Conservation (phyloP, 768 basidiomycete species). For the Calocybe cyanea region DNA sequence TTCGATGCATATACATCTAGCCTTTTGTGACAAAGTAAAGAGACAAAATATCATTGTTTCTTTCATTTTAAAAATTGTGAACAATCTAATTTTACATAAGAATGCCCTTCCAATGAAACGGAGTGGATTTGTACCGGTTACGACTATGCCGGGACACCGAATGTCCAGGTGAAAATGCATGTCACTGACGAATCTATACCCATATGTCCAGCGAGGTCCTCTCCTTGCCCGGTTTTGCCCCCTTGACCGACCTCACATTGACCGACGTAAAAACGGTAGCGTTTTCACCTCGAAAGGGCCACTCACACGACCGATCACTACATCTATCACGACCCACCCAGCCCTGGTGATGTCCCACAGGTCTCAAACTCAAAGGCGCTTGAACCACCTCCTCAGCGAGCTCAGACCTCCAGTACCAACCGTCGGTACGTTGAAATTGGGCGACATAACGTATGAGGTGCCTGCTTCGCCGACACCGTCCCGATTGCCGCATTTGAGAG, state of each 20-base stretch:
- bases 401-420: conserved; percentile 35
- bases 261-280: neutral
- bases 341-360: conserved; percentile 25
- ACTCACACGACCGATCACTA: neutral
- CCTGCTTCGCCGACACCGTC: conserved; percentile 44
- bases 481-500: conserved; percentile 40
- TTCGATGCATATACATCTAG: too few species aligned
- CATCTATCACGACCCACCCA: neutral
- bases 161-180: conserved; percentile 14
- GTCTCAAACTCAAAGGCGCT: conserved; percentile 35
- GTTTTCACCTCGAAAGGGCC: neutral
- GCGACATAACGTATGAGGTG: conserved; percentile 53
- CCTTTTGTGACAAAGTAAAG: too few species aligned
- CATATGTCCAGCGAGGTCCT: conserved; percentile 6
- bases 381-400: conserved; percentile 44
- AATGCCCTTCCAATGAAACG: too few species aligned
- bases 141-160: conserved; percentile 3
- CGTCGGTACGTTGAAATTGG: conserved; percentile 55
- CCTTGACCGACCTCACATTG: neutral
- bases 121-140: conserved; percentile 2
- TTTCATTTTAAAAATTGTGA: too few species aligned
- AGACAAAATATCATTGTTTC: too few species aligned
- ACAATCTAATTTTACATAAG: too few species aligned
- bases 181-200: conserved; percentile 11
- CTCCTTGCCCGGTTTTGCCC: neutral